phyloP scores from a whole-genome alignment of 2,329 filamentous ascomycete genomes.

The Aspergillus tamarii region DNA sequence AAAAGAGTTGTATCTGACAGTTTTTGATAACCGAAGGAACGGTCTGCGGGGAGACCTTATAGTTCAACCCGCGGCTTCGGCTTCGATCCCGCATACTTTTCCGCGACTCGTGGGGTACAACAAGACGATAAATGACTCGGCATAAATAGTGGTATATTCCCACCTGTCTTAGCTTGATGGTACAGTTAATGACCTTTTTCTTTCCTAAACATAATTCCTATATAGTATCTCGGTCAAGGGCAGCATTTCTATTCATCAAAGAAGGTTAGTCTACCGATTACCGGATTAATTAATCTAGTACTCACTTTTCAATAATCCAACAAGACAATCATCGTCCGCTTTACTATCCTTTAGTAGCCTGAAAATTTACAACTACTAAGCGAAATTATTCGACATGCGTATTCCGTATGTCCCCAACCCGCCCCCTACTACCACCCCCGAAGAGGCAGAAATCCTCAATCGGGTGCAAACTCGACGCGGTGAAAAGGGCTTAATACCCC shows the following conservation, averaged over 20 bases:
- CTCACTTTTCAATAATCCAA: background rate
- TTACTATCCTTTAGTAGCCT: background rate
- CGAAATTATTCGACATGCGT: constrained; percentile 50
- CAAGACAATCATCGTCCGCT: background rate
- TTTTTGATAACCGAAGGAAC: background rate
- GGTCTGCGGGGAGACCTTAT: background rate
- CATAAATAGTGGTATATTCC: constrained; percentile 20
- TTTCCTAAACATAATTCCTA: background rate
- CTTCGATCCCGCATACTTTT: constrained; percentile 21
- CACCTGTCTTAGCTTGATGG: background rate
- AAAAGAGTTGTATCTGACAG: too few relatives aligned
- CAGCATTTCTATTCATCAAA: background rate
- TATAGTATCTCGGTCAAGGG: background rate
- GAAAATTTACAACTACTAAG: background rate
- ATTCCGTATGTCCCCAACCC: constrained; percentile 58
- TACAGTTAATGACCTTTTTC: background rate
- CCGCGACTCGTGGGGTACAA: constrained; percentile 24
- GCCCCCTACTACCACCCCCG: constrained; percentile 48
- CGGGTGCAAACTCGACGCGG: constrained; percentile 57
- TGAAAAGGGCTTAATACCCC: constrained; percentile 52
- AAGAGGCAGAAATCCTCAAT: constrained; percentile 55
- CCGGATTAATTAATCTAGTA: background rate
- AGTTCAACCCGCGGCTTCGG: constrained; percentile 5
- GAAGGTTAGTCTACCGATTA: background rate
- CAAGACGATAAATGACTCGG: constrained; percentile 10